Evolutionary conservation across 1,284 basidiomycete genomes (phyloP).

Genomic region (Afroboletus lepidellus): DNA sequence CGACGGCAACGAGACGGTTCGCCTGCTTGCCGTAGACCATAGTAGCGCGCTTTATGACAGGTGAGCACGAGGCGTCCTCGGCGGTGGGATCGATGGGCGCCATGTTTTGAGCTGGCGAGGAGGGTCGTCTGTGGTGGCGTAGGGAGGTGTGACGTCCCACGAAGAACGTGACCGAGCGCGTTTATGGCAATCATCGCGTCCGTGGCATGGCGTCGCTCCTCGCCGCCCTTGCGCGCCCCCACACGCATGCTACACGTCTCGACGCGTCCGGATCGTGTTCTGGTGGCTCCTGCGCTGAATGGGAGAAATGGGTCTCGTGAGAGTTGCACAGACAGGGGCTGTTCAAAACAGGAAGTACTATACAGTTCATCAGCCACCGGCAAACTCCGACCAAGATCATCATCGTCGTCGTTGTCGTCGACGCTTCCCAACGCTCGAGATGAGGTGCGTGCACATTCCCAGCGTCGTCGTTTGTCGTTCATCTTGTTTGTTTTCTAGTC

Average conservation of each 20-base stretch:
- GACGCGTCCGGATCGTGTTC: conserved; percentile 9
- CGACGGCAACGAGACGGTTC: not conserved
- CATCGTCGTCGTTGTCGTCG: conserved; percentile 11
- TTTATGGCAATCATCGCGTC: conserved; percentile 30
- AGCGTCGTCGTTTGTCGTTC: not conserved
- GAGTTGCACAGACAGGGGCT: conserved; percentile 20
- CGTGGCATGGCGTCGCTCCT: conserved; percentile 18
- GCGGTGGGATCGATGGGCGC: conserved; percentile 1
- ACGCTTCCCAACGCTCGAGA: conserved; percentile 18
- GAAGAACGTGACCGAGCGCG: conserved; percentile 30
- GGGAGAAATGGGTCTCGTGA: conserved; percentile 1
- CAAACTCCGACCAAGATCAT: conserved; percentile 23
- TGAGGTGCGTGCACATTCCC: conserved; percentile 28
- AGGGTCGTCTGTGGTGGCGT: conserved; percentile 3
- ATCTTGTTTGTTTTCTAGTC: conserved; percentile 39
- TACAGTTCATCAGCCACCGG: conserved; percentile 37
- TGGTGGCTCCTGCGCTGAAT: not conserved
- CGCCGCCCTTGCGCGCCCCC: not conserved
- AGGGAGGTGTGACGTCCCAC: conserved; percentile 32
- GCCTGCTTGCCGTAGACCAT: conserved; percentile 31
- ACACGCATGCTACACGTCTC: not conserved
- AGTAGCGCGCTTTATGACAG: conserved; percentile 23
- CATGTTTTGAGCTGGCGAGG: conserved; percentile 17
- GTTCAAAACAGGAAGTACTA: conserved; percentile 17
- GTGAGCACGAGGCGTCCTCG: not conserved